Base-by-base conservation (phyloP, 805 yeast genomes). In the Pichia occidentalis region DNA sequence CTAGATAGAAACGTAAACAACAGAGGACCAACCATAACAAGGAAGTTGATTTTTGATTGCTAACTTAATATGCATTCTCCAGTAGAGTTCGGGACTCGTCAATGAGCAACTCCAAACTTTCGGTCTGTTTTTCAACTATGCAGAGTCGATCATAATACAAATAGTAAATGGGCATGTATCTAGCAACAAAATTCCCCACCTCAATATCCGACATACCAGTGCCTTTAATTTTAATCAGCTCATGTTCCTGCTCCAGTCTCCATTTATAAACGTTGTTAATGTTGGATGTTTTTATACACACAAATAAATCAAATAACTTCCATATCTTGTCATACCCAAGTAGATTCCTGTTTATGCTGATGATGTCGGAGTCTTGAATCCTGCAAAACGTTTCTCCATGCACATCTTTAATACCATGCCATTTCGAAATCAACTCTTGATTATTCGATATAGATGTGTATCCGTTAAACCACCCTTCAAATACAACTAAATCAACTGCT, bases 401-500 rank as follows among this genome's bases (percentile, higher is more conserved):
- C 39, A 30, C 25, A 12, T 29, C 20, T 45, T 50, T 47, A 17
- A 53, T 44, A 7, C 39, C 19, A 1, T 39, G 25, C 64, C 67
- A 65, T 35, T 46, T 49, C 7, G 21, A 19, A 12, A 51, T 36
- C 36, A 69, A 42, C 6, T 54, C 57, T 1, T 45, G 45, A 4
- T 54, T 54, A 20, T 57, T 48, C 1, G 58, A 46, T 14, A 72
- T 47, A 1, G 81, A 67, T 4, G 54, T 45, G 54, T 77, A 90
- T 1, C 97, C 97, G 18, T 77, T 70, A 62, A 88, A 86, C 98
- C 98, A 90, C 4, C 97, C 98, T 60, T 90, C 98, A 28, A 92
- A 67, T 2, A 90, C 57, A 3, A 90, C 69, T 4, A 87, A 70
- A 50, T 83, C 85, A 4, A 75, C 65, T 2, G 72, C 70, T 2